A percentile compares a stretch with the other conserved stretches of the same genome.
phyloP scores from a whole-genome alignment of 257 asterid species.

The Solanum appendiculatum region DNA sequence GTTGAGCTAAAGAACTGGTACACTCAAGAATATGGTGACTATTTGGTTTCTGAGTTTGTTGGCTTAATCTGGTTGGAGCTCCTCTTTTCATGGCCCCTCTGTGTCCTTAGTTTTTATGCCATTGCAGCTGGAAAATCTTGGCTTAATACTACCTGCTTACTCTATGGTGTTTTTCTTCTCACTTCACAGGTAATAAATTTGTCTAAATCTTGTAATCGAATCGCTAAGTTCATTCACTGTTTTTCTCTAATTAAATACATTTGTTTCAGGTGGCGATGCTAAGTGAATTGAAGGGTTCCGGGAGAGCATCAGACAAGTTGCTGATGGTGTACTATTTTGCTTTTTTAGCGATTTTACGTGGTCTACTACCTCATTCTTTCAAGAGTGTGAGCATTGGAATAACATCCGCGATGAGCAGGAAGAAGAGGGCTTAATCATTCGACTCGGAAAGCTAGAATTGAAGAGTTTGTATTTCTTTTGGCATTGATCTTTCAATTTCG shows the following conservation, averaged over 20 bases:
- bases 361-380: conserved; percentile 36
- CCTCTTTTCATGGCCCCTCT: conserved; percentile 78
- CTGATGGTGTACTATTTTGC: conserved; percentile 46
- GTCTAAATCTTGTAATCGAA: too few relatives aligned
- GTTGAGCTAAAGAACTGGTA: conserved; percentile 66
- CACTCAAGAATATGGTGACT: conserved; percentile 51
- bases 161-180: conserved; percentile 61
- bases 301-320: conserved; percentile 50
- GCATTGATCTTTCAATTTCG: neutral
- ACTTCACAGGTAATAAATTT: conserved; percentile 44
- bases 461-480: neutral
- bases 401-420: conserved; percentile 25
- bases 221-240: too few relatives aligned
- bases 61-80: conserved; percentile 80
- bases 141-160: conserved; percentile 71
- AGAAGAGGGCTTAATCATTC: conserved; percentile 46
- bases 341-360: conserved; percentile 56
- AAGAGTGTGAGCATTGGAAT: conserved; percentile 31
- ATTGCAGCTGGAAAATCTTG: conserved; percentile 62
- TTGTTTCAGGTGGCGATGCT: conserved; percentile 53
- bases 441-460: neutral
- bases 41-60: conserved; percentile 55
- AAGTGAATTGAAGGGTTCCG: conserved; percentile 46
- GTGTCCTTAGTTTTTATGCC: conserved; percentile 44
- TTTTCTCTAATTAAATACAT: neutral